phyloP scores from a whole-genome alignment of 176 grass and related monocot genomes.

The Rhynchospora tenuis region DNA sequence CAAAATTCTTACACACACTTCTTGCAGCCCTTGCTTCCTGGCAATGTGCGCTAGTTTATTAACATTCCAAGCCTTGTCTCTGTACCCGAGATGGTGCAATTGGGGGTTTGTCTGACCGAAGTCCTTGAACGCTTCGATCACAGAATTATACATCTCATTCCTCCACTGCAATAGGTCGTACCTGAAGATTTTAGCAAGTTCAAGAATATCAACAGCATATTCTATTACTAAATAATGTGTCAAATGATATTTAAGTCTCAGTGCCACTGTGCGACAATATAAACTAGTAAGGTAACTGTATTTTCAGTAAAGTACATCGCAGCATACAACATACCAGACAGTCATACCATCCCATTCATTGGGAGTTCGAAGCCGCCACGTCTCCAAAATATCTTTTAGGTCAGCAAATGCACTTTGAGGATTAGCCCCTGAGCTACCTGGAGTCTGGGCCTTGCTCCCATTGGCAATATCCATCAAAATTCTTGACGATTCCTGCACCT shows the following conservation, averaged over 20 bases:
- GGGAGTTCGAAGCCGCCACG: slow-evolving; percentile 91
- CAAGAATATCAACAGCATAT: background rate
- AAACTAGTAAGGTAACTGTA: background rate
- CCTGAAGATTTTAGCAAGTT: background rate
- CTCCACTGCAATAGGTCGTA: slow-evolving; percentile 99
- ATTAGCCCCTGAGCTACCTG: slow-evolving; percentile 70
- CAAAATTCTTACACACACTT: slow-evolving; percentile 96
- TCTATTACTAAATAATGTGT: background rate
- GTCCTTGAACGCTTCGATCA: slow-evolving; percentile 98
- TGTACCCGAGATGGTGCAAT: slow-evolving; percentile 97
- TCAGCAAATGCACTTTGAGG: slow-evolving; percentile 73
- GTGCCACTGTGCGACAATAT: background rate
- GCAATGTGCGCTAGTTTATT: slow-evolving; percentile 96
- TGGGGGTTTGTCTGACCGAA: slow-evolving; percentile 83
- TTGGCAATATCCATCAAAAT: slow-evolving; percentile 93
- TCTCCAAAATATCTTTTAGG: slow-evolving; percentile 98
- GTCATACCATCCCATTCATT: slow-evolving; percentile 97
- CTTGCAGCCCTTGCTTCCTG: slow-evolving; percentile 91
- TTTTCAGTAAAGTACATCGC: background rate
- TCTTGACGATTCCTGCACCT: slow-evolving; percentile 93
- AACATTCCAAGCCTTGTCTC: slow-evolving; percentile 99
- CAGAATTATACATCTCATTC: slow-evolving; percentile 99
- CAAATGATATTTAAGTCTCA: background rate
- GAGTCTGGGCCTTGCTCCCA: slow-evolving; percentile 77
- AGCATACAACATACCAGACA: slow-evolving; percentile 46